These are phyloP conservation scores for Termitomyces titanicus DNA, from an alignment of 768 basidiomycete genomes.

Conservation along the genomic window DNA sequence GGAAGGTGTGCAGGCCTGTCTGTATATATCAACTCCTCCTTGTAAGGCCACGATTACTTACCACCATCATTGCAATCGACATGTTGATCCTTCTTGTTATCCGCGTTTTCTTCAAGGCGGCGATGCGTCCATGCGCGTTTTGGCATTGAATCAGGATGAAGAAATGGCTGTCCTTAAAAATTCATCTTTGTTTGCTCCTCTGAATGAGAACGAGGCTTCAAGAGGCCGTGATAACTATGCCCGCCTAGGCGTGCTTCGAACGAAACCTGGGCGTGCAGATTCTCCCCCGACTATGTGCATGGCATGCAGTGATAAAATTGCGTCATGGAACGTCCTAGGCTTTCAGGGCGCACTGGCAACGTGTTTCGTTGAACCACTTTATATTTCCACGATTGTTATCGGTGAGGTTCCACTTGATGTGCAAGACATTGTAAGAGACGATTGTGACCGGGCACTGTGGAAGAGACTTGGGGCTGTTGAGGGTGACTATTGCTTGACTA, in stretches of 20 bases:
- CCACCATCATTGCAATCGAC: neutral
- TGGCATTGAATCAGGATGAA: constrained; percentile 72
- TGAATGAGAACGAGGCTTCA: constrained; percentile 39
- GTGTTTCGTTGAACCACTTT: constrained; percentile 53
- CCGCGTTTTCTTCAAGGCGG: constrained; percentile 55
- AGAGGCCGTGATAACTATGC: constrained; percentile 82
- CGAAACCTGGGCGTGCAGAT: constrained; percentile 93
- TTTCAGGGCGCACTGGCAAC: constrained; percentile 81
- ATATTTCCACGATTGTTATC: constrained; percentile 62
- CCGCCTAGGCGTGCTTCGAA: constrained; percentile 74
- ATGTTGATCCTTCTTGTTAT: constrained; percentile 6
- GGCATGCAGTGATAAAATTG: constrained; percentile 96
- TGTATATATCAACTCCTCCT: constrained; percentile 69
- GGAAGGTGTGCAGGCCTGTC: constrained; percentile 44
- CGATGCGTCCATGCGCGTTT: constrained; percentile 80
- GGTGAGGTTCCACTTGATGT: constrained; percentile 58
- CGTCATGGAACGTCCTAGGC: constrained; percentile 79
- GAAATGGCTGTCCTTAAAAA: constrained; percentile 70
- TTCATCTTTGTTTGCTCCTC: constrained; percentile 28
- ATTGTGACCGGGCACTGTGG: constrained; percentile 70
- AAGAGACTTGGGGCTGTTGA: constrained; percentile 41
- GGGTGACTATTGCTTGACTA: constrained; percentile 30
- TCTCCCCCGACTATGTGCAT: constrained; percentile 79
- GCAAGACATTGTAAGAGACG: constrained; percentile 40
- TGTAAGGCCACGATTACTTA: constrained; percentile 33